phyloP scores from a whole-genome alignment of 73 alveolate species.

The Paramecium tetraurelia region DNA sequence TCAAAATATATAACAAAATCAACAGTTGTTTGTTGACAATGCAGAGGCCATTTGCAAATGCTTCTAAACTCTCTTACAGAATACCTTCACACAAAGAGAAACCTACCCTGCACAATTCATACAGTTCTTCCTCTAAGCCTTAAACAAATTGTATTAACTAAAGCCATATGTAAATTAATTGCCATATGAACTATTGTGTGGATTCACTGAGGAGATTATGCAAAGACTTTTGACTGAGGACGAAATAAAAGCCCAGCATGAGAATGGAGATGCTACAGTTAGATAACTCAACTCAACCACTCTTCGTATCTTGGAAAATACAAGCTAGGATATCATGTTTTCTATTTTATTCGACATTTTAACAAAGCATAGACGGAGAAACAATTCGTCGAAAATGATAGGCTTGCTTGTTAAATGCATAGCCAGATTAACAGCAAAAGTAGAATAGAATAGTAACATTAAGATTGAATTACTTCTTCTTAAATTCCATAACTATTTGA shows the following conservation, averaged over 20 bases:
- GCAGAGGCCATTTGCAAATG: slow-evolving; percentile 44
- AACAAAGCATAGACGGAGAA: slow-evolving; percentile 45
- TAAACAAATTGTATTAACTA: not conserved
- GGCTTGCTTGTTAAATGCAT: slow-evolving; percentile 56
- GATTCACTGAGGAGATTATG: slow-evolving; percentile 59
- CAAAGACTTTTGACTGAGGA: slow-evolving; percentile 57
- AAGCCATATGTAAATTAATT: slow-evolving; percentile 23
- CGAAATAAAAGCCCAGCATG: slow-evolving; percentile 26
- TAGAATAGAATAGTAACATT: slow-evolving; percentile 28
- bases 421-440: slow-evolving; percentile 31
- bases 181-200: slow-evolving; percentile 16
- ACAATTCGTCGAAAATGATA: slow-evolving; percentile 24
- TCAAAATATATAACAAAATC: not conserved
- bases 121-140: not conserved
- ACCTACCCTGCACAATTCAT: slow-evolving; percentile 46
- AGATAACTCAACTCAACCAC: slow-evolving; percentile 45
- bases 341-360: slow-evolving; percentile 39
- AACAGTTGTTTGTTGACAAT: slow-evolving; percentile 34
- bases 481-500: slow-evolving; percentile 51
- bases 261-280: slow-evolving; percentile 45
- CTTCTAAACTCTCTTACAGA: not conserved
- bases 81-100: slow-evolving; percentile 5
- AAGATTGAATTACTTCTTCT: slow-evolving; percentile 30
- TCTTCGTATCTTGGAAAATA: slow-evolving; percentile 54
- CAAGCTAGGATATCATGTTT: slow-evolving; percentile 40